Base-by-base conservation (phyloP, 2,329 filamentous ascomycete genomes). In the Paracoccidioides brasiliensis region DNA sequence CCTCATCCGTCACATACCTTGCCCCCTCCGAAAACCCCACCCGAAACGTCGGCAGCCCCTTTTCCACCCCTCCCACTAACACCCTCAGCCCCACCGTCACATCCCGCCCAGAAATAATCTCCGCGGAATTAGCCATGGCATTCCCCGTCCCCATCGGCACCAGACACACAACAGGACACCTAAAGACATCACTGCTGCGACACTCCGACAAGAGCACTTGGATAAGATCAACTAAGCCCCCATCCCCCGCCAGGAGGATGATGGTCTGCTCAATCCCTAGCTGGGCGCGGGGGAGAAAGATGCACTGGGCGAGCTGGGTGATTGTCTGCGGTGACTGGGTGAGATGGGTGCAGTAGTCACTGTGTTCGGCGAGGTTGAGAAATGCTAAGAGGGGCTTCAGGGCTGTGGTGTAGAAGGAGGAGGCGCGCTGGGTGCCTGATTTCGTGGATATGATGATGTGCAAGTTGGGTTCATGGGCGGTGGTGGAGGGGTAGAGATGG, bases 161-260 rank as follows among this genome's bases (percentile, higher is more conserved):
- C 4, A 83, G 63, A 0, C 72, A 66, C 57, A 86, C 77, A 1
- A 78, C 74, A 0, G 85, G 81, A 55, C 81, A 80, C 57, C 66
- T 60, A 56, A 70, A 69, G 9, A 58, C 56, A 42, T 40, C 42
- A 7, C 58, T 10, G 64, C 57, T 3, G 55, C 54, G 5, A 14
- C 56, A 22, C 54, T 38, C 41, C 8, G n/a, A 55, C 56, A 42
- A 41, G 56, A 59, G 67, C 49, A 64, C 60, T 3, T 85, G 75
- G 57, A 95, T 75, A 1, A 93, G 74, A 63, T 97, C 91, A 15
- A 90, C 79, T 2, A 95, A 70, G 5, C 90, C 91, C 12, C 91
- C 91, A 68, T 97, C 91, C 5, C 91, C 91, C 51, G 86, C 91
- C 4, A 96, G 76, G 10, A 97, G 78, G 35, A 96, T 71, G 32